A percentile compares a stretch with the other conserved stretches of the same genome.
phyloP scores from a whole-genome alignment of 768 basidiomycete genomes.

The Leucocoprinus leucothites region DNA sequence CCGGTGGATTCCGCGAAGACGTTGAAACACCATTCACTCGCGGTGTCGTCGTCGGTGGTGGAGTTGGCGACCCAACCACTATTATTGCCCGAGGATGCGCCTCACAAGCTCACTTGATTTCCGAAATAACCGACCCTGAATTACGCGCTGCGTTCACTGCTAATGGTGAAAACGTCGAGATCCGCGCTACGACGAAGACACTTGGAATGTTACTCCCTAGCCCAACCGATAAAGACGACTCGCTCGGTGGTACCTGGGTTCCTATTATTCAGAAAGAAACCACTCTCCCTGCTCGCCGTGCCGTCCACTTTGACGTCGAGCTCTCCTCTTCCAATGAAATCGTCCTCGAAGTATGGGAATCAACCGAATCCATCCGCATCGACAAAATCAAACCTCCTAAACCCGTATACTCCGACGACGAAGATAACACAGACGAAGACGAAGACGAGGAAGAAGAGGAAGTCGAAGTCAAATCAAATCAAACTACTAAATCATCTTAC shows the following conservation, averaged over 20 bases:
- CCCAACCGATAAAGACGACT: conserved; percentile 30
- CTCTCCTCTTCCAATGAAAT: conserved; percentile 43
- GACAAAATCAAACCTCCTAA: conserved; percentile 53
- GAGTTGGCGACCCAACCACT: conserved; percentile 74
- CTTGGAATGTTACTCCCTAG: conserved; percentile 68
- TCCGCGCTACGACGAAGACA: conserved; percentile 57
- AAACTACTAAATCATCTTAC: conserved; percentile 49
- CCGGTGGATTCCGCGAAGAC: conserved; percentile 56
- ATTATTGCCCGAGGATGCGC: conserved; percentile 77
- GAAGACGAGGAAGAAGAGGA: conserved; percentile 63
- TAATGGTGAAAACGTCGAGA: conserved; percentile 33
- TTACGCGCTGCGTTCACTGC: conserved; percentile 49
- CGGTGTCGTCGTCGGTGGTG: conserved; percentile 69
- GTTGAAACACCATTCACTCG: conserved; percentile 63
- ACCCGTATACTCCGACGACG: conserved; percentile 41
- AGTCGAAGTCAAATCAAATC: conserved; percentile 55
- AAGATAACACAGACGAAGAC: conserved; percentile 37
- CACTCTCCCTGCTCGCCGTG: conserved; percentile 62
- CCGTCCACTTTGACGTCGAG: conserved; percentile 54
- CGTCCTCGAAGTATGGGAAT: conserved; percentile 78
- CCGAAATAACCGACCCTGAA: conserved; percentile 47
- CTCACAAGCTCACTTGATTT: conserved; percentile 65
- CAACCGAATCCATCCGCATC: conserved; percentile 60
- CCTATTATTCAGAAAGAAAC: conserved; percentile 70
- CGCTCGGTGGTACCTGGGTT: conserved; percentile 61